Evolutionary conservation across 1,139 yeast genomes (phyloP), one percentile per base, ranked within the genome.

Genomic region (Kazachstania sp.): DNA sequence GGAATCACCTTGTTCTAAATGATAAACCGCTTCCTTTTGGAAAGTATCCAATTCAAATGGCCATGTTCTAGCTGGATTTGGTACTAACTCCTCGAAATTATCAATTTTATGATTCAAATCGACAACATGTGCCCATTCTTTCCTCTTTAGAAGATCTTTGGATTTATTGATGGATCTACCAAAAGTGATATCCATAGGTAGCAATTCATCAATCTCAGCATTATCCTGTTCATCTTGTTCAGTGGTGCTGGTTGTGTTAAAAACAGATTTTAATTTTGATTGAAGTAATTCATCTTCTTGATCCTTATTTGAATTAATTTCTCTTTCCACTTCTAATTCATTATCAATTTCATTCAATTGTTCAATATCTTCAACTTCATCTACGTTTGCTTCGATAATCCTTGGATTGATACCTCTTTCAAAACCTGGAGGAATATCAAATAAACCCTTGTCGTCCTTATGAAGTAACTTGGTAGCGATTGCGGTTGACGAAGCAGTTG

Each of bases 11-110:
- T 90, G 95, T 62, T 92, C 99, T 54, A 92, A 75, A 69, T 92
- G 97, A 54, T 88, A 92, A 1, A 92, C 87, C 0, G 99, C 97
- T 61, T 94, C 97, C 63, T 94, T 90, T 67, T 92, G 99, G 69
- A 92, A 92, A 31, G 88, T 86, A 70, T 92, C 99, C 49, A 92
- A 73, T 55, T 85, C 90, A 60, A 92, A 92, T 0, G 98, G 97
- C 83, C 92, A 94, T 36, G 77, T 80, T 47, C 95, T 74, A 1
- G 98, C 98, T 73, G 90, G 90, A 51, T 86, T 81, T 1, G 98
- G 98, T 9, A 92, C 90, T 49, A 92, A 71, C 55, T 88, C 95
- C 16, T 77, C 73, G 60, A 92, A 94, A 64, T 94, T 88, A 36
- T 83, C 86, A 50, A 92, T 77, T 49, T 76, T 79, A 58, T 87